A percentile compares a stretch with the other conserved stretches of the same genome.
phyloP scores from a whole-genome alignment of 2,329 filamentous ascomycete species.

The Ascosphaera aggregata region DNA sequence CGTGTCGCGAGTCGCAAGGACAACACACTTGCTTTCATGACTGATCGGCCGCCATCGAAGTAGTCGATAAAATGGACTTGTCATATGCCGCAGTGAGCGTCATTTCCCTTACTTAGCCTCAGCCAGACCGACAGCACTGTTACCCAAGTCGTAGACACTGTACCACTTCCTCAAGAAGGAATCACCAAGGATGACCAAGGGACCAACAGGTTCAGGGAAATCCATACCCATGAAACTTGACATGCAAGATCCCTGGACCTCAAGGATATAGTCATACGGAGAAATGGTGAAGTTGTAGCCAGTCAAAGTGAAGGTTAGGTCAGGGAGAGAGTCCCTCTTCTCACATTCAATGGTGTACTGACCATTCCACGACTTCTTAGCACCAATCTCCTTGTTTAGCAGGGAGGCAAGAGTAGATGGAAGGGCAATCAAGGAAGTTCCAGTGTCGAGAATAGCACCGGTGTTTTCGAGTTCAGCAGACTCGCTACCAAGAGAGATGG shows the following conservation, averaged over 20 bases:
- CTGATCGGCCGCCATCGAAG: too few species aligned
- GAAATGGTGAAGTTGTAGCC: slow-evolving; percentile 86
- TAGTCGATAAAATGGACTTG: too few species aligned
- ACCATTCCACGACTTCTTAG: slow-evolving; percentile 92
- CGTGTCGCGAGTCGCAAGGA: too few species aligned
- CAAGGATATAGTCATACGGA: slow-evolving; percentile 82
- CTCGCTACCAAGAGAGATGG: slow-evolving; percentile 70
- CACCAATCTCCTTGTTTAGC: slow-evolving; percentile 89
- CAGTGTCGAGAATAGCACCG: slow-evolving; percentile 92
- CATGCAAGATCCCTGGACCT: slow-evolving; percentile 88
- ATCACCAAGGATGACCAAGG: slow-evolving; percentile 70
- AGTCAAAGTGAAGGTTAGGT: slow-evolving; percentile 72
- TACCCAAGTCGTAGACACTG: slow-evolving; percentile 89
- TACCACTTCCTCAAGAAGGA: slow-evolving; percentile 40
- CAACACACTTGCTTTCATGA: too few species aligned
- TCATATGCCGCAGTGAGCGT: too few species aligned
- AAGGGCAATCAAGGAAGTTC: slow-evolving; percentile 90
- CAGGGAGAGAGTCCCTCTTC: slow-evolving; percentile 62
- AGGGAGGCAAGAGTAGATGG: slow-evolving; percentile 82
- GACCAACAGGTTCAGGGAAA: slow-evolving; percentile 62
- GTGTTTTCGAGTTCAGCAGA: slow-evolving; percentile 80
- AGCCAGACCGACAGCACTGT: slow-evolving; percentile 70
- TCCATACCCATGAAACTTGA: slow-evolving; percentile 97
- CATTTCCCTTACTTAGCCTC: slow-evolving; percentile 25
- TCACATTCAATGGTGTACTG: slow-evolving; percentile 88